Evolutionary conservation across 257 asterid species (phyloP), one percentile per base, ranked within the genome.

Genomic region (Agastache rugosa): DNA sequence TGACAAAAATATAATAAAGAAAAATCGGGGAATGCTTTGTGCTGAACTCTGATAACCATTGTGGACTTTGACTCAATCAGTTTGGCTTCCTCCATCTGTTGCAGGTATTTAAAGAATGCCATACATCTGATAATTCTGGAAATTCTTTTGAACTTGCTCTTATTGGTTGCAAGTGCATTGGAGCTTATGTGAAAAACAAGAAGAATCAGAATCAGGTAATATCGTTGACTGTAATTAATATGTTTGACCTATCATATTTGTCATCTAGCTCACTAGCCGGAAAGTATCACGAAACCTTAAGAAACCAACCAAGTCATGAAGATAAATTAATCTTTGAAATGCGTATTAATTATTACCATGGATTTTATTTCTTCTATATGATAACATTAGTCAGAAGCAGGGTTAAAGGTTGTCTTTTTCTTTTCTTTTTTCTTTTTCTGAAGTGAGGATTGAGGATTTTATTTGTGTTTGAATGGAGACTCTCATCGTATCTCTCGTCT

Each of bases 141-240:
- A 82, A 83, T 34, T 83, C 92, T 3, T 93, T 77, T 69, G 98
- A 89, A 82, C 97, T 93, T 54, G 72, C 89, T 54, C 96, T 91
- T 39, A 78, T 85, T 72, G 86, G 96, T 58, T 91, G 90, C 86
- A 93, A 93, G 80, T 93, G 98, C 81, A 89, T 93, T 58, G 96
- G 98, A 59, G 98, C 98, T 68, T 93, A 93, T 76, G 98, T 89
- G 16, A 89, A 65, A 77, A 91, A 82, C 88, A 93, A 91, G 71
- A 93, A 88, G 90, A 91, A 91, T 79, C 98, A 93, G 71, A 93
- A 93, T 83, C 97, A 93, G 97, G 97, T 88, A 84, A 41, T 58
- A 15, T 25, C 70, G 44, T 7, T 34, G 48, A 17, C 44, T 59
- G 19, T 15, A 12, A 72, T 64, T 34, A 2, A 20, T 27, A 68